A percentile compares a stretch with the other conserved stretches of the same genome.
Conservation (phyloP, 169 alveolate genomes). For the Plasmodium cynomolgi region DNA sequence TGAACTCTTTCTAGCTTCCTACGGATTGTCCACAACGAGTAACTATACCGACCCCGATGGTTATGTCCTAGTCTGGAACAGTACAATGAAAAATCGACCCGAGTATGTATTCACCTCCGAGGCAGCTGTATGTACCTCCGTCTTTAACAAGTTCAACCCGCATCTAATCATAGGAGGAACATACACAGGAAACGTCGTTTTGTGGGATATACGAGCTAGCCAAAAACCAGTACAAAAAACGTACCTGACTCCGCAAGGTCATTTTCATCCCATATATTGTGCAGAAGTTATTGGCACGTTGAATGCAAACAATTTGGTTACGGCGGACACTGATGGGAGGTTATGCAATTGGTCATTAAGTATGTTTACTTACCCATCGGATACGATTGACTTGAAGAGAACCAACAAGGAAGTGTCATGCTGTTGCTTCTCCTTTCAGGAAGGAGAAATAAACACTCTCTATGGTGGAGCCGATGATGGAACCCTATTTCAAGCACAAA, state of each 20-base stretch:
- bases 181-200: conserved; percentile 89
- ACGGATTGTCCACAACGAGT: conserved; percentile 87
- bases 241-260: conserved; percentile 88
- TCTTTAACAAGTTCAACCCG: conserved; percentile 90
- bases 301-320: conserved; percentile 91
- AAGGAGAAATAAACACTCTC: conserved; percentile 71
- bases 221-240: conserved; percentile 89
- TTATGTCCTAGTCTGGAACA: conserved; percentile 84
- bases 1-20: conserved; percentile 87
- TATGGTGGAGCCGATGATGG: conserved; percentile 77
- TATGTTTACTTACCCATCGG: conserved; percentile 89
- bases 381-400: conserved; percentile 78
- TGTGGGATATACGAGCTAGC: conserved; percentile 94
- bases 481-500: conserved; percentile 63
- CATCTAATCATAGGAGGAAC: conserved; percentile 92
- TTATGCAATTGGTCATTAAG: conserved; percentile 92
- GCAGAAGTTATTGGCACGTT: conserved; percentile 92
- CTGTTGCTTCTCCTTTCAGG: conserved; percentile 56
- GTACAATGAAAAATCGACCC: conserved; percentile 86
- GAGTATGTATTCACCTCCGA: conserved; percentile 90
- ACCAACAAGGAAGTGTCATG: conserved; percentile 62
- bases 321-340: conserved; percentile 91
- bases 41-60: conserved; percentile 86
- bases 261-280: conserved; percentile 88
- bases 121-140: conserved; percentile 89